These are phyloP conservation scores for Aspergillus biplanus DNA, from an alignment of 495 filamentous ascomycete genomes.

Conservation along the genomic window DNA sequence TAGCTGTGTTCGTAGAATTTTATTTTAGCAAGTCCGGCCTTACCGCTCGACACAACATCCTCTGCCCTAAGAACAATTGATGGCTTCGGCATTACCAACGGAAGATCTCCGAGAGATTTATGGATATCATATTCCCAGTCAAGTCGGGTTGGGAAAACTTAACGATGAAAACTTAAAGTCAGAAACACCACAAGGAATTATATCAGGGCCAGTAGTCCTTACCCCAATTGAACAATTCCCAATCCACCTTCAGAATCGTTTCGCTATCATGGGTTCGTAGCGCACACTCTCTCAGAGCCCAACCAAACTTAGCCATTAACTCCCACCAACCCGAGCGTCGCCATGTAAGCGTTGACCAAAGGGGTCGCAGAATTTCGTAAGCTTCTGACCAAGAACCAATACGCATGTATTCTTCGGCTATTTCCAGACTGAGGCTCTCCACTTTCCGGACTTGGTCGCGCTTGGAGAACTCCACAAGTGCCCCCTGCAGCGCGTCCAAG, in stretches of 20 bases:
- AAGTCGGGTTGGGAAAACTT: constrained; percentile 63
- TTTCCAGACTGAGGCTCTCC: constrained; percentile 69
- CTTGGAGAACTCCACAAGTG: constrained; percentile 66
- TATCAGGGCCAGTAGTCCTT: constrained; percentile 32
- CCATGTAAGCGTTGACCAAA: constrained; percentile 76
- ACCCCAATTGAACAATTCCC: constrained; percentile 78
- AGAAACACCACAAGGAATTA: background rate
- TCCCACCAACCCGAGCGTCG: constrained; percentile 81
- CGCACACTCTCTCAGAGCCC: constrained; percentile 76
- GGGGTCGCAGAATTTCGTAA: constrained; percentile 64
- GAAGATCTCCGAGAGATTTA: constrained; percentile 62
- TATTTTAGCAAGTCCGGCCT: constrained; percentile 21
- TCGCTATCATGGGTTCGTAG: constrained; percentile 62
- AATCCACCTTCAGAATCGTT: constrained; percentile 74
- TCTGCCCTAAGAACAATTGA: constrained; percentile 66
- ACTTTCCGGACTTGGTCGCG: constrained; percentile 65
- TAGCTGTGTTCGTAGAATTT: background rate
- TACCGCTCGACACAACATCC: constrained; percentile 70
- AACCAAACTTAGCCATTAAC: constrained; percentile 71
- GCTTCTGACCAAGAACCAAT: constrained; percentile 67
- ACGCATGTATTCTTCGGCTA: constrained; percentile 68
- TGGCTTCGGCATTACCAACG: constrained; percentile 57
- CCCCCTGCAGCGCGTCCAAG: constrained; percentile 59
- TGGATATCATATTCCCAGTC: constrained; percentile 77
- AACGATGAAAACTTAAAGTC: constrained; percentile 11